Evolutionary conservation across 2,329 filamentous ascomycete species (phyloP), one percentile per base, ranked within the genome.

Genomic region (Cladophialophora immunda): DNA sequence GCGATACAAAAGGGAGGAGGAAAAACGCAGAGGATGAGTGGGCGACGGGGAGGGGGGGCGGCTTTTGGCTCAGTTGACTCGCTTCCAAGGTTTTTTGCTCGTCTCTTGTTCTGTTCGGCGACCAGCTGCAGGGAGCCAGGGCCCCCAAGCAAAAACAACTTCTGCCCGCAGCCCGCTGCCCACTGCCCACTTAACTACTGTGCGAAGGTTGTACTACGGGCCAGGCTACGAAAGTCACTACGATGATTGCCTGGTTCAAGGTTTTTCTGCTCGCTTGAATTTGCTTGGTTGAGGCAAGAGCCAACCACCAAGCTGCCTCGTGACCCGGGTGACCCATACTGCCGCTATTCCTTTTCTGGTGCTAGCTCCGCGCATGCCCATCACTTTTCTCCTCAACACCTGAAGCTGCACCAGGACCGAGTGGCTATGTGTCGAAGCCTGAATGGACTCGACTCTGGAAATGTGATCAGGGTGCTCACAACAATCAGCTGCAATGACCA

Each of bases 1-100:
- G 67, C 58, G 60, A 58, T 60, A 59, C 41, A 68, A 64, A 65
- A 70, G 59, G 63, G 53, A 62, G 59, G 58, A 62, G 59, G 58
- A 64, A 62, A 58, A 62, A 64, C 36, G 41, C 62, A 57, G 55
- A 61, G 59, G 64, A 55, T 60, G 60, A 57, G 54, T 62, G 64
- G 66, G 58, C 29, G 45, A 57, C 45, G 45, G 53, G 32, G 30
- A 25, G 52, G 25, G 47, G n/a, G 58, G 45, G 34, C 29, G 38
- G 38, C 57, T 45, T 30, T n/a, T 38, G 15, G 30, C 45, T 32
- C 29, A 29, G 41, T 45, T 29, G 25, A 53, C 17, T 50, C 45
- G 45, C 22, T 50, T 50, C 45, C 45, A 50, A 50, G 45, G 45
- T 50, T 50, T 50, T 25, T 50, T 50, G 25, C 13, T 19, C 13